Conservation (phyloP, 495 filamentous ascomycete genomes). For the Trichoderma asperelloides region DNA sequence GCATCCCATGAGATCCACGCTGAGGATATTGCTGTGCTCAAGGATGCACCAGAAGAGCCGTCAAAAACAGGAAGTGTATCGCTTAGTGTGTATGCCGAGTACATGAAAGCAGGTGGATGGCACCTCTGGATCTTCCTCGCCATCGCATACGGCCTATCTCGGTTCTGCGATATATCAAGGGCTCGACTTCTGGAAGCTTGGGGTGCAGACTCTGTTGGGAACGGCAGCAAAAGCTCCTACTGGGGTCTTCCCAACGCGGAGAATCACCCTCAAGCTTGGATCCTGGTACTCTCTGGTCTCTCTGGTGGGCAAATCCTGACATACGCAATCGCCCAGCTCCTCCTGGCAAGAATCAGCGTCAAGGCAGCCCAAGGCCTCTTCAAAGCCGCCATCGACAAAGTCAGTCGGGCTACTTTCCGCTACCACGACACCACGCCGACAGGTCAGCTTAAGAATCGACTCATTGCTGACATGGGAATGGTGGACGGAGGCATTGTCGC, state of each 20-base stretch:
- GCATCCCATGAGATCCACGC: slow-evolving; percentile 25
- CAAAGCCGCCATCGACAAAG: slow-evolving; percentile 52
- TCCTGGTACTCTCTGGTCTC: slow-evolving; percentile 55
- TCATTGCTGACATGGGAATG: slow-evolving; percentile 77
- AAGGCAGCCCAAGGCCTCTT: slow-evolving; percentile 66
- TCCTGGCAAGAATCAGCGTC: slow-evolving; percentile 65
- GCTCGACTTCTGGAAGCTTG: slow-evolving; percentile 61
- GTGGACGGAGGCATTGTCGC: slow-evolving; percentile 69
- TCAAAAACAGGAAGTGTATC: slow-evolving; percentile 68
- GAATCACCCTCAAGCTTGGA: slow-evolving; percentile 64
- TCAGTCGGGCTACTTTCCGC: slow-evolving; percentile 71
- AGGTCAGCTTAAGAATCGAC: slow-evolving; percentile 75
- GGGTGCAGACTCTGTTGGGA: slow-evolving; percentile 60
- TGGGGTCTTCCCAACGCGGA: slow-evolving; percentile 50
- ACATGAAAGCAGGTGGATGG: slow-evolving; percentile 57
- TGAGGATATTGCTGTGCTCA: slow-evolving; percentile 24
- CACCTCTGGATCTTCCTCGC: slow-evolving; percentile 36
- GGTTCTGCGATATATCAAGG: slow-evolving; percentile 19
- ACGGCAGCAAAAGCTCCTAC: slow-evolving; percentile 4
- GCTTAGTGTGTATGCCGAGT: slow-evolving; percentile 68
- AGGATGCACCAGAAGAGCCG: slow-evolving; percentile 55
- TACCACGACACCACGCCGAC: slow-evolving; percentile 83
- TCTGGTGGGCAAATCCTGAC: slow-evolving; percentile 48
- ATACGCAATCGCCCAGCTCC: slow-evolving; percentile 43
- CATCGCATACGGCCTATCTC: slow-evolving; percentile 47